Evolutionary conservation across 1,284 basidiomycete genomes (phyloP).

Genomic region (Apiotrichum brassicae): DNA sequence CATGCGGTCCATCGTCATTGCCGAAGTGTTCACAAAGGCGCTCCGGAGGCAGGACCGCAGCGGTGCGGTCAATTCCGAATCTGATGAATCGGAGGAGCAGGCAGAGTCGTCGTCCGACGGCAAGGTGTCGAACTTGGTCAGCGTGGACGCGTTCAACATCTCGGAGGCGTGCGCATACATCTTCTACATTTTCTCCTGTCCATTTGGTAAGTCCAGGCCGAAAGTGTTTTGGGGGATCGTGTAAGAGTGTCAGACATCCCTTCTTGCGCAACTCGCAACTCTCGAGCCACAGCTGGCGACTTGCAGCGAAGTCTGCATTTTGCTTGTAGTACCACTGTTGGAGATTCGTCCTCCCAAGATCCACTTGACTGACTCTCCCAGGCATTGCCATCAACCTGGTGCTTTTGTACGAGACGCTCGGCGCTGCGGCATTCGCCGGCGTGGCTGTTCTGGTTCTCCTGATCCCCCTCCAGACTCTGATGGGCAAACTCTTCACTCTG

Average conservation of each 20-base stretch:
- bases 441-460: conserved; percentile 45
- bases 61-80: no score
- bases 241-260: no score
- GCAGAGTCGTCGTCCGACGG: conserved; percentile 49
- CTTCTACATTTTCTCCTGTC: conserved; percentile 42
- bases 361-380: no score
- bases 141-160: conserved; percentile 51
- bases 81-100: no score
- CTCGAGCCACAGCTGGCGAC: no score
- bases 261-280: no score
- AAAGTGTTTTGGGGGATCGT: no score
- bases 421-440: conserved; percentile 48
- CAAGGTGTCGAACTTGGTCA: conserved; percentile 53
- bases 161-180: conserved; percentile 44
- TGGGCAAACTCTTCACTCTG: conserved; percentile 48
- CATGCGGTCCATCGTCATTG: conserved; percentile 50
- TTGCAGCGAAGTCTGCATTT: no score
- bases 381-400: conserved; percentile 40
- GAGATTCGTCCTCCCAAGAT: no score
- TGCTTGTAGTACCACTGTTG: no score
- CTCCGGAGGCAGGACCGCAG: conserved; percentile 50
- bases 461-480: conserved; percentile 44
- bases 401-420: conserved; percentile 48
- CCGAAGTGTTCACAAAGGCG: conserved; percentile 54
- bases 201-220: conserved; percentile 42